These are phyloP conservation scores for Fraxinus velutina DNA, from an alignment of 305 asterid species.

Conservation along the genomic window DNA sequence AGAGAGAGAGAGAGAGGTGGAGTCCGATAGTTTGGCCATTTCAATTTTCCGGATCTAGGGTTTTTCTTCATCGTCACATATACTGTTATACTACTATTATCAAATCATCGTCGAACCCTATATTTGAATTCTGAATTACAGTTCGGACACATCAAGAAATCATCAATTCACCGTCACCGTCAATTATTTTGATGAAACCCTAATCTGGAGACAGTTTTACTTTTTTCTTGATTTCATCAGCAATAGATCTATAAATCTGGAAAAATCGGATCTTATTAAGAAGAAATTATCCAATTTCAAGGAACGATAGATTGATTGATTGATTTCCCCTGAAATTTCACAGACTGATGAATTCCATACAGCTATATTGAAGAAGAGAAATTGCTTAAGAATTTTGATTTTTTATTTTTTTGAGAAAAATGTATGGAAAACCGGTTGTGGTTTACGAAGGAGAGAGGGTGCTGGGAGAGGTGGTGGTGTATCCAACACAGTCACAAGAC, in stretches of 20 bases:
- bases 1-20: not conserved
- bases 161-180: slow-evolving; percentile 4
- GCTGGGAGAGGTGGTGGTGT: slow-evolving; percentile 79
- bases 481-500: slow-evolving; percentile 32
- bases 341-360: slow-evolving; percentile 4
- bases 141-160: not conserved
- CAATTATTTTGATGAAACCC: slow-evolving; percentile 32
- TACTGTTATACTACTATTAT: not conserved
- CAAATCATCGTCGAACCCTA: not conserved
- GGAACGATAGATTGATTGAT: slow-evolving; percentile 28
- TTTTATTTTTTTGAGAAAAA: slow-evolving; percentile 20
- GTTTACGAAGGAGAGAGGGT: slow-evolving; percentile 69
- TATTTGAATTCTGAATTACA: not conserved
- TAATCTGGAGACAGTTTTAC: slow-evolving; percentile 11
- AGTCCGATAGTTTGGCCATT: slow-evolving; percentile 24
- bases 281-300: slow-evolving; percentile 23
- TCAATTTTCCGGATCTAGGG: slow-evolving; percentile 39
- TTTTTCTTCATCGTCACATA: slow-evolving; percentile 20
- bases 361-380: slow-evolving; percentile 30
- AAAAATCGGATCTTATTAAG: slow-evolving; percentile 37
- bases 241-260: slow-evolving; percentile 42
- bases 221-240: slow-evolving; percentile 21
- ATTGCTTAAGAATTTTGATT: slow-evolving; percentile 18
- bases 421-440: slow-evolving; percentile 47
- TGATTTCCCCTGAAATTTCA: slow-evolving; percentile 31